Evolutionary conservation across 495 filamentous ascomycete species (phyloP).

Genomic region (Penicillium arizonense): DNA sequence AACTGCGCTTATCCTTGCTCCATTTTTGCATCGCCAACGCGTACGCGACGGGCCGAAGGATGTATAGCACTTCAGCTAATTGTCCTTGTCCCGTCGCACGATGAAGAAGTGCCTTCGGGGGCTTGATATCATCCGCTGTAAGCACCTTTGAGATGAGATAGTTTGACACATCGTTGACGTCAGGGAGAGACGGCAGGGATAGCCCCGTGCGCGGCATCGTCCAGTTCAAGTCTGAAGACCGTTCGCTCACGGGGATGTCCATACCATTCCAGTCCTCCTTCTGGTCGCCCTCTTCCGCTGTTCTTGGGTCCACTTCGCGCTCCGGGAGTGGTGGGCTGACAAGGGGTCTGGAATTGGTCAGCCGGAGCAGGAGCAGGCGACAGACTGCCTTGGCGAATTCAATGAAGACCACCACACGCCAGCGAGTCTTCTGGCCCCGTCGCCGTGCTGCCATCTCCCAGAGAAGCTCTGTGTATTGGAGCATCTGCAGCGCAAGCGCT

Average conservation of each 20-base stretch:
- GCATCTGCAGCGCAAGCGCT: conserved; percentile 78
- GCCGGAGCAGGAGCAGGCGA: conserved; percentile 73
- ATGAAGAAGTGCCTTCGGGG: conserved; percentile 78
- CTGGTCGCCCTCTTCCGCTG: conserved; percentile 56
- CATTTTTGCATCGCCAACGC: conserved; percentile 77
- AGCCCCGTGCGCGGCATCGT: conserved; percentile 94
- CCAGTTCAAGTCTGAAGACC: conserved; percentile 59
- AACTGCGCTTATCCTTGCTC: conserved; percentile 59
- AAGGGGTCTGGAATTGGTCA: conserved; percentile 82
- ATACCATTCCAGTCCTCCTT: conserved; percentile 44
- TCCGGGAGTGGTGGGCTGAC: conserved; percentile 84
- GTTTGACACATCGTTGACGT: conserved; percentile 71
- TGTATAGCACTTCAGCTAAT: conserved; percentile 84
- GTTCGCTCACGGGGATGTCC: conserved; percentile 47
- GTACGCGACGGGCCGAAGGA: conserved; percentile 85
- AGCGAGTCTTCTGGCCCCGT: conserved; percentile 76
- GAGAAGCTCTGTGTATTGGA: conserved; percentile 88
- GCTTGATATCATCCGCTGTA: conserved; percentile 94
- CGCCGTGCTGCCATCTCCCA: conserved; percentile 87
- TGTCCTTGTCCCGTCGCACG: conserved; percentile 65
- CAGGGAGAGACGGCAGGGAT: conserved; percentile 76
- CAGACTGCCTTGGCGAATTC: conserved; percentile 88
- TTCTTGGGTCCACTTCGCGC: conserved; percentile 66
- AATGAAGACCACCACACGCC: conserved; percentile 85
- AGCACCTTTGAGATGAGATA: conserved; percentile 91